These are phyloP conservation scores for Hypoxylon subgilvum DNA, from an alignment of 495 filamentous ascomycete species.

Conservation along the genomic window DNA sequence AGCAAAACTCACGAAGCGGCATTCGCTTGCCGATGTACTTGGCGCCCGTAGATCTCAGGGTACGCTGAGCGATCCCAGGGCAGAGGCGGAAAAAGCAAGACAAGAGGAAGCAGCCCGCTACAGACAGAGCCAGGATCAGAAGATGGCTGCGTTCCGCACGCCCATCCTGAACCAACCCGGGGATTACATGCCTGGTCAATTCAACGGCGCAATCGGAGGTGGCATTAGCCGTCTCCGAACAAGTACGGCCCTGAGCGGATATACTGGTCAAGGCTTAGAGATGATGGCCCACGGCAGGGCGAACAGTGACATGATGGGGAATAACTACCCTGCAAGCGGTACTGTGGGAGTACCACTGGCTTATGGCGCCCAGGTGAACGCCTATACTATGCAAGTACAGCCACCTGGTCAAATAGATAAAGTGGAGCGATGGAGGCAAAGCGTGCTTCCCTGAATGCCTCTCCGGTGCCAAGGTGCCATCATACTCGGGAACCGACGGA, in stretches of 20 bases:
- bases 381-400: constrained; percentile 42
- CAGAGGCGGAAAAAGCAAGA: constrained; percentile 30
- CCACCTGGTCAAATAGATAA: constrained; percentile 65
- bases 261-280: constrained; percentile 14
- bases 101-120: constrained; percentile 44
- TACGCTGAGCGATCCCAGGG: constrained; percentile 30
- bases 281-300: background rate
- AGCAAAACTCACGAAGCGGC: constrained; percentile 35
- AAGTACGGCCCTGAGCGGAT: constrained; percentile 27
- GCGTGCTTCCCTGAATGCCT: constrained; percentile 62
- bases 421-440: constrained; percentile 91
- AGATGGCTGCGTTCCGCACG: constrained; percentile 48
- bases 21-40: constrained; percentile 40
- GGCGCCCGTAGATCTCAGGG: constrained; percentile 22
- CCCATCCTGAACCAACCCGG: constrained; percentile 43
- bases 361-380: constrained; percentile 35
- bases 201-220: constrained; percentile 58
- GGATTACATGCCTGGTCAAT: constrained; percentile 59
- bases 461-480: background rate
- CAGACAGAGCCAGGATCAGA: constrained; percentile 44
- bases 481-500: no score
- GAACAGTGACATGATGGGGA: constrained; percentile 19
- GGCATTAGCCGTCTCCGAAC: constrained; percentile 35
- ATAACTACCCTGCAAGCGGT: constrained; percentile 22
- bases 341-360: constrained; percentile 27